Percentiles rank a stretch among this genome's conserved stretches.
Conservation (phyloP, 371 early-diverging fungal genomes). For the Homolaphlyctis polyrhiza region DNA sequence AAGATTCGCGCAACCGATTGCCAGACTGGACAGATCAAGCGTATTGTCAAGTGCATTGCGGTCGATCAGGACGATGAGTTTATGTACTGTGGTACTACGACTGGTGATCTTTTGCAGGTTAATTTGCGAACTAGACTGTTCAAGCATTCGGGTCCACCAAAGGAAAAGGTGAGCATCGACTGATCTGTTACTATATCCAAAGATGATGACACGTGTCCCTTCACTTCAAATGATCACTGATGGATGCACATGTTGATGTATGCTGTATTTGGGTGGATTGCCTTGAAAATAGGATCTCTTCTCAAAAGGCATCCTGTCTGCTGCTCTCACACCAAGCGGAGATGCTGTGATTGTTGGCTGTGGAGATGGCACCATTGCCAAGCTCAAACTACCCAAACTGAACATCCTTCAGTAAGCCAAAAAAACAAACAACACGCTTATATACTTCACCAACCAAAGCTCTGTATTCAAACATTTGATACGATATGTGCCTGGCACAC, state of each 20-base stretch:
- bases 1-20: slow-evolving; percentile 44
- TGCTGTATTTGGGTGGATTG: not conserved
- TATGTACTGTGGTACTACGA: slow-evolving; percentile 57
- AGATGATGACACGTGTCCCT: not conserved
- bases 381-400: slow-evolving; percentile 36
- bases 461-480: not conserved
- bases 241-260: not conserved
- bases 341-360: slow-evolving; percentile 42
- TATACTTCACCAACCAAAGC: not conserved
- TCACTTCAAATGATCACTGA: not conserved
- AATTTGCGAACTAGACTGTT: slow-evolving; percentile 40
- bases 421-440: no score
- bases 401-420: slow-evolving; percentile 41
- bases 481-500: not conserved
- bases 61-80: slow-evolving; percentile 44
- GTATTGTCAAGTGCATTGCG: slow-evolving; percentile 47
- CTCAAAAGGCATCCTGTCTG: slow-evolving; percentile 42
- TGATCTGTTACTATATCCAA: no score
- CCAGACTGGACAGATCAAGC: slow-evolving; percentile 52
- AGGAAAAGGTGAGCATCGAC: slow-evolving; percentile 34
- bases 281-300: slow-evolving; percentile 34
- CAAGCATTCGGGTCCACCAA: slow-evolving; percentile 47
- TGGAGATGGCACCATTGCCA: slow-evolving; percentile 49
- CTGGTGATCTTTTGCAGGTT: slow-evolving; percentile 49
- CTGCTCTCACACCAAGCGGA: slow-evolving; percentile 30